These are phyloP conservation scores for Aureobasidium subglaciale DNA, from an alignment of 2,329 filamentous ascomycete species.

Conservation along the genomic window DNA sequence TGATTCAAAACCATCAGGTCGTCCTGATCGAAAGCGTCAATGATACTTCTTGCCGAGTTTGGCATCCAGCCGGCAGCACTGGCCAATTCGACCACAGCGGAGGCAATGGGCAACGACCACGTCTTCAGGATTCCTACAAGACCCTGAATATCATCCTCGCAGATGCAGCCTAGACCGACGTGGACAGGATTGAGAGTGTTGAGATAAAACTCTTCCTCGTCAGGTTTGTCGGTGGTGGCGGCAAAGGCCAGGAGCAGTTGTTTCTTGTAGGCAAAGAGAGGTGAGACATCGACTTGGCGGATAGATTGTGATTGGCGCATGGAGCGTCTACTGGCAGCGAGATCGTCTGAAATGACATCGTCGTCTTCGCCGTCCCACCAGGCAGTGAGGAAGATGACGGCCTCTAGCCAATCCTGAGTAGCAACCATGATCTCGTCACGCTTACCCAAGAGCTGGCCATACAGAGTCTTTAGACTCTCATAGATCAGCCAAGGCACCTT, in stretches of 20 bases:
- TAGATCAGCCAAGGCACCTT: slow-evolving; percentile 87
- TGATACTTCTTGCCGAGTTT: slow-evolving; percentile 44
- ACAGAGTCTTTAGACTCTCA: slow-evolving; percentile 72
- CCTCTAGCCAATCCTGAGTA: slow-evolving; percentile 88
- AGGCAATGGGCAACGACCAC: slow-evolving; percentile 75
- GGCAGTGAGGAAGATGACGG: slow-evolving; percentile 69
- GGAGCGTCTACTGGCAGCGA: slow-evolving; percentile 39
- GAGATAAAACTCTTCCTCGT: slow-evolving; percentile 62
- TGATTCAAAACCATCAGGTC: slow-evolving; percentile 78
- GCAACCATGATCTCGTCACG: slow-evolving; percentile 66
- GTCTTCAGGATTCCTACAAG: slow-evolving; percentile 65
- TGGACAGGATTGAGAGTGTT: slow-evolving; percentile 71
- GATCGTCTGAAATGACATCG: slow-evolving; percentile 34
- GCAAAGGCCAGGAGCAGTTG: slow-evolving; percentile 67
- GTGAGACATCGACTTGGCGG: slow-evolving; percentile 44
- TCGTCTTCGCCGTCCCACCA: slow-evolving; percentile 88
- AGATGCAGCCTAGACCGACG: slow-evolving; percentile 71
- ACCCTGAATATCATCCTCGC: slow-evolving; percentile 75
- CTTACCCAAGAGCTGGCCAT: slow-evolving; percentile 72
- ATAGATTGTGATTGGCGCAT: slow-evolving; percentile 32
- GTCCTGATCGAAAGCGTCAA: slow-evolving; percentile 68
- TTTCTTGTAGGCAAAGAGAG: slow-evolving; percentile 63
- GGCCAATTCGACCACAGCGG: slow-evolving; percentile 75
- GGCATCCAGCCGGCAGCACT: slow-evolving; percentile 79
- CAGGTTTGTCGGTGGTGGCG: slow-evolving; percentile 53